Evolutionary conservation across 768 basidiomycete species (phyloP), one percentile per base, ranked within the genome.

Genomic region (Obba rivulosa): DNA sequence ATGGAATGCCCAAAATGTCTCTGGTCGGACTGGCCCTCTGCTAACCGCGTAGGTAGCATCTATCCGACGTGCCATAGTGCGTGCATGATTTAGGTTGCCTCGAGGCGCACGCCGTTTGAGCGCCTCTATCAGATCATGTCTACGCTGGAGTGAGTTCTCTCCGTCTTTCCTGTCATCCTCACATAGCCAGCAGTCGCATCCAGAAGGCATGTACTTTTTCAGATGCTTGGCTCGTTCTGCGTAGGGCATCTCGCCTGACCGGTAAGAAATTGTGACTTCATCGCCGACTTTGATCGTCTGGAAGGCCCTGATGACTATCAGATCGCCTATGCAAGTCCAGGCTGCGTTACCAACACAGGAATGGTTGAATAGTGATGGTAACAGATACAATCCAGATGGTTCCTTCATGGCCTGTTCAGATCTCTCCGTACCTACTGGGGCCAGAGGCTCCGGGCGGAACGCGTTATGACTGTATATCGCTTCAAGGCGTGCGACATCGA

Each of bases 311-410:
- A 70, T 50, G 43, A 66, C 45, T 48, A 69, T 64, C 28, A 62
- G 18, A 46, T 67, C 61, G 3, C 62, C 63, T 43, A 59, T 56
- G 45, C 45, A 58, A 42, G 24, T 17, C 50, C 62, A 59, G n/a
- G 31, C 9, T 4, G 60, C 60, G 45, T 54, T 65, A 0, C 61
- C 36, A 1, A 43, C 31, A 51, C 69, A 70, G 1, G 63, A 51
- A 47, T 70, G 69, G 51, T 70, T 70, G 60, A 66, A 59, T 16
- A 68, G 51, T 0, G 67, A 68, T 0, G 65, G 58, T 10, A 56
- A 44, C 22, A 58, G 23, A 51, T 65, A 67, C 37, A 69, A 57
- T 11, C 58, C 64, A 9, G 50, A 45, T 1, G 57, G 31, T 8
- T 35, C n/a, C 34, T 13, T 38, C 22, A 8, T 24, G n/a, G 14